These are phyloP conservation scores for Aspergillus awamori DNA, from an alignment of 2,329 filamentous ascomycete genomes.

Conservation along the genomic window DNA sequence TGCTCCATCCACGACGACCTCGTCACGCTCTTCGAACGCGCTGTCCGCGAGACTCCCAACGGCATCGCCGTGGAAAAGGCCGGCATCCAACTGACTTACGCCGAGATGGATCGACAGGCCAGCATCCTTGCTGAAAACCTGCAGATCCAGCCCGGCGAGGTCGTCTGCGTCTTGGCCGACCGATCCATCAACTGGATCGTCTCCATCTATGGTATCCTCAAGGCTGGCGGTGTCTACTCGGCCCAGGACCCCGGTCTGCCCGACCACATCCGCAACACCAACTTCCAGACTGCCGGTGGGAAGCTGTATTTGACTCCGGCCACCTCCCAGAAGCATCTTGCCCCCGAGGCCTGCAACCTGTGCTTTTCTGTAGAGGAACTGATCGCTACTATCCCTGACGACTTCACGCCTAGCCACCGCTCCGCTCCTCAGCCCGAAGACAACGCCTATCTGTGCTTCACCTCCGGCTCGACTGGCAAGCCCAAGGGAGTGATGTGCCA, in stretches of 20 bases:
- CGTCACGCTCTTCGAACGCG: constrained; percentile 4
- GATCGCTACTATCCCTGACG: too few species aligned
- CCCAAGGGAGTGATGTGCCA: constrained; percentile 29
- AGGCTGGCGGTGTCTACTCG: constrained; percentile 14
- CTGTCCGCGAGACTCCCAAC: not conserved
- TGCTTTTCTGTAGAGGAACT: too few species aligned
- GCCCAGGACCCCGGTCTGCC: constrained; percentile 26
- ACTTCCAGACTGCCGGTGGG: too few species aligned
- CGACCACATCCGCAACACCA: not conserved
- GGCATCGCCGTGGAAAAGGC: constrained; percentile 1
- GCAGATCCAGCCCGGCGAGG: constrained; percentile 1
- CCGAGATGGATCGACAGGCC: constrained; percentile 1
- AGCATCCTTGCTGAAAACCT: constrained; percentile 13
- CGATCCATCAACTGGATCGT: constrained; percentile 22
- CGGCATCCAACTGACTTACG: constrained; percentile 10
- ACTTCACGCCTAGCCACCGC: too few species aligned
- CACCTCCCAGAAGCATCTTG: too few species aligned
- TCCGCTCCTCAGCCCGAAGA: too few species aligned
- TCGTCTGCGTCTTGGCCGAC: constrained; percentile 19
- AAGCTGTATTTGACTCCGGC: not conserved
- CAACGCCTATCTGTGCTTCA: constrained; percentile 48
- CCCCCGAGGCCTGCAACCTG: too few species aligned
- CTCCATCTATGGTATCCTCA: constrained; percentile 10
- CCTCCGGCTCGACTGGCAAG: constrained; percentile 39
- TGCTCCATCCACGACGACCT: constrained; percentile 11